Evolutionary conservation across 768 basidiomycete genomes (phyloP).

Genomic region (Trichaptum fuscoviolaceum): DNA sequence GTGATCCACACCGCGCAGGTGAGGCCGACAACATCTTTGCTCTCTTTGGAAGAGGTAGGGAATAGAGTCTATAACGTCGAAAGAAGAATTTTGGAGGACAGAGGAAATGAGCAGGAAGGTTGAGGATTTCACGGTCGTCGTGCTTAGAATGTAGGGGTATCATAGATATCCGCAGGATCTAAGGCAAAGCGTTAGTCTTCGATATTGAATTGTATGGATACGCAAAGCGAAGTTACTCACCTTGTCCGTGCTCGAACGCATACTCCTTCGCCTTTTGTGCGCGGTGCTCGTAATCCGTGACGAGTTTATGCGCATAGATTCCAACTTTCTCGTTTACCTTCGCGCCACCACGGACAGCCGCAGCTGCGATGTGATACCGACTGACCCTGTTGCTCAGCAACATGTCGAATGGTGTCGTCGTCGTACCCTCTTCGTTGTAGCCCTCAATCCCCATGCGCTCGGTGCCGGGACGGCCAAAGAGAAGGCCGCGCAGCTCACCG

Average conservation of each 20-base stretch:
- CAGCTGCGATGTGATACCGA: slow-evolving; percentile 58
- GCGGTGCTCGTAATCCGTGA: slow-evolving; percentile 55
- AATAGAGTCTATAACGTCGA: background rate
- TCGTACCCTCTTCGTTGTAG: slow-evolving; percentile 37
- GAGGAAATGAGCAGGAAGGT: background rate
- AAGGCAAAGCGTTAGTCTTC: slow-evolving; percentile 16
- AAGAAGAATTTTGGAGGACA: background rate
- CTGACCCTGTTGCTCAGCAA: slow-evolving; percentile 68
- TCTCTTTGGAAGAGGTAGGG: background rate
- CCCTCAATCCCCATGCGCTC: slow-evolving; percentile 54
- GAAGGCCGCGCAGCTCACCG: slow-evolving; percentile 60
- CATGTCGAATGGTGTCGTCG: slow-evolving; percentile 84
- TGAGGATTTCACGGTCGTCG: background rate
- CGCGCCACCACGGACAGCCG: slow-evolving; percentile 54
- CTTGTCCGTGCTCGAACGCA: slow-evolving; percentile 53
- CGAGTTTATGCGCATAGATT: slow-evolving; percentile 50
- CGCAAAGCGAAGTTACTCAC: slow-evolving; percentile 23
- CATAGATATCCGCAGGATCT: slow-evolving; percentile 44
- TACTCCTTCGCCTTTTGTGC: slow-evolving; percentile 57
- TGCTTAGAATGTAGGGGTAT: slow-evolving; percentile 37
- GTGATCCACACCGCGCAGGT: too few species aligned
- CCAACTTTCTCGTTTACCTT: slow-evolving; percentile 47
- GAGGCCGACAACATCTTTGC: background rate
- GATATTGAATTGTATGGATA: too few species aligned
- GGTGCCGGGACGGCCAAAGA: slow-evolving; percentile 49